These are phyloP conservation scores for Oidiodendron maius DNA, from an alignment of 495 filamentous ascomycete species.

Conservation along the genomic window DNA sequence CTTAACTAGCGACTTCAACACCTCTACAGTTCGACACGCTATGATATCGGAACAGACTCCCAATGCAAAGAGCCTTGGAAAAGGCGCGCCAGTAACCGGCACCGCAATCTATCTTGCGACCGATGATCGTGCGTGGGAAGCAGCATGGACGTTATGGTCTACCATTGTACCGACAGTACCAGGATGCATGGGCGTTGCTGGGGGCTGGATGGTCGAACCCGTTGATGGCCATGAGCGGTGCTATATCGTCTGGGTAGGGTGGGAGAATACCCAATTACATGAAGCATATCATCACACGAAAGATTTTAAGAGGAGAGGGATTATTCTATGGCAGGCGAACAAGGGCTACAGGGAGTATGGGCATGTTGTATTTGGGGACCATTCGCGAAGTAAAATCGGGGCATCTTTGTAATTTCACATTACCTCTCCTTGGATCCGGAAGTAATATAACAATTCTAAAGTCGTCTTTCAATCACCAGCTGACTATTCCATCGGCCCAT, in stretches of 20 bases:
- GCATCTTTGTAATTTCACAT: no score
- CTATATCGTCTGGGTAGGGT: conserved; percentile 10
- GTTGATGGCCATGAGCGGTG: conserved; percentile 9
- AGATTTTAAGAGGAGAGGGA: conserved; percentile 9
- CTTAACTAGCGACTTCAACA: neutral
- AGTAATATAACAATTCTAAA: no score
- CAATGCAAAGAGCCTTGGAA: conserved; percentile 3
- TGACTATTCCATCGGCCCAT: no score
- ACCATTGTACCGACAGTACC: conserved; percentile 8
- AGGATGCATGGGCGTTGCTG: conserved; percentile 13
- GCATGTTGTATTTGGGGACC: conserved; percentile 13
- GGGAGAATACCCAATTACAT: conserved; percentile 12
- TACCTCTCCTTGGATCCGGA: no score
- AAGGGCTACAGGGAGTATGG: conserved; percentile 15
- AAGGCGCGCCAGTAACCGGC: conserved; percentile 10
- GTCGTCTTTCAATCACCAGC: no score
- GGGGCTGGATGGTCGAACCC: conserved; percentile 6
- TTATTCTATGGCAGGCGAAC: conserved; percentile 5
- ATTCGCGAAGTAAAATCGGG: no score
- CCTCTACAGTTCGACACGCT: conserved; percentile 2
- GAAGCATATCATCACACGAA: conserved; percentile 17
- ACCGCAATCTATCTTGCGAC: conserved; percentile 14
- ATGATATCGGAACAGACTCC: conserved; percentile 2
- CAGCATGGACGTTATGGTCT: conserved; percentile 14
- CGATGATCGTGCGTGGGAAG: neutral